phyloP scores from a whole-genome alignment of 176 grass and related monocot species.

The Oryza meridionalis region DNA sequence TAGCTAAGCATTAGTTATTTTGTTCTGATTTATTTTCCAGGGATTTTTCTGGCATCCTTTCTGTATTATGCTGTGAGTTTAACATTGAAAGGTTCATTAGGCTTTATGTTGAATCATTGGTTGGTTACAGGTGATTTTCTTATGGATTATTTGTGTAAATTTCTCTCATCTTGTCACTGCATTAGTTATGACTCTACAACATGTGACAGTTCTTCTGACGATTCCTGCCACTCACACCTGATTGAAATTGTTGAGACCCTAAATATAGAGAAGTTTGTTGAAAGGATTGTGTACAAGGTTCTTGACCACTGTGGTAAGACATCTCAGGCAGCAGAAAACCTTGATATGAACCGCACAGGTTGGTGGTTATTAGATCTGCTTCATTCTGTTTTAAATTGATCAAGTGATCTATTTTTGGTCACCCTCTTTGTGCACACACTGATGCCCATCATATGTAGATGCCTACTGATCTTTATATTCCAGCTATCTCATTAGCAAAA shows the following conservation, averaged over 20 bases:
- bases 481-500: constrained; percentile 6
- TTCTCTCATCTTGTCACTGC: constrained; percentile 6
- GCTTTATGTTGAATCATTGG: constrained; percentile 80
- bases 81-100: constrained; percentile 77
- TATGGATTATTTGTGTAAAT: constrained; percentile 27
- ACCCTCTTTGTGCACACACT: constrained; percentile 15
- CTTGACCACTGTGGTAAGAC: constrained; percentile 61
- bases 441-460: background rate
- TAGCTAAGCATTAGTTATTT: constrained; percentile 22
- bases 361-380: constrained; percentile 39
- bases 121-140: constrained; percentile 71
- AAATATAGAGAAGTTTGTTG: constrained; percentile 57
- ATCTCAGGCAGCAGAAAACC: constrained; percentile 42
- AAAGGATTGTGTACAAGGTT: constrained; percentile 67
- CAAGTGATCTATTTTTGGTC: background rate
- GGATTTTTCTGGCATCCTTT: constrained; percentile 80
- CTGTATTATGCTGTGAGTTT: constrained; percentile 73
- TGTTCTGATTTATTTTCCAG: constrained; percentile 49
- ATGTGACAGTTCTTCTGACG: constrained; percentile 60
- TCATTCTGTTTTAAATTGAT: constrained; percentile 18
- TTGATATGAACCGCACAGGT: constrained; percentile 61
- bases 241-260: constrained; percentile 63
- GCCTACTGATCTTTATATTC: background rate
- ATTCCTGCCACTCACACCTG: constrained; percentile 52
- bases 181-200: constrained; percentile 32